Evolutionary conservation across 495 filamentous ascomycete species (phyloP).

Genomic region (Astrocystis sublimbata): DNA sequence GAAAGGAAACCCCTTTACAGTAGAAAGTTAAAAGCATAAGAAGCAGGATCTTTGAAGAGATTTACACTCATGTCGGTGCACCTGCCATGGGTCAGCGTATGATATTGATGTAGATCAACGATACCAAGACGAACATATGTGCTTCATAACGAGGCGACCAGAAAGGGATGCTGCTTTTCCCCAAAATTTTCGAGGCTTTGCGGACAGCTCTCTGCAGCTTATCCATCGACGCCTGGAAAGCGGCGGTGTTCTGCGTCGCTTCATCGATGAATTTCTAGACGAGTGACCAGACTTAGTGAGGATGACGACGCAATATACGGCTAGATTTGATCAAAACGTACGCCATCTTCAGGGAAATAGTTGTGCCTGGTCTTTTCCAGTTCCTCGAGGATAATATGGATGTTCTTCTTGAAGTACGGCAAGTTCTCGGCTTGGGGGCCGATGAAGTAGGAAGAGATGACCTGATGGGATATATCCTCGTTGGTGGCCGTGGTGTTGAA

Average conservation of each 20-base stretch:
- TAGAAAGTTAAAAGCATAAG: not conserved
- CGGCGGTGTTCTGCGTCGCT: constrained; percentile 26
- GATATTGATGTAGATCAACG: not conserved
- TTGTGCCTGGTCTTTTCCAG: constrained; percentile 31
- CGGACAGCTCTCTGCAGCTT: constrained; percentile 32
- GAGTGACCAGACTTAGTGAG: not conserved
- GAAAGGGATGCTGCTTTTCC: constrained; percentile 43
- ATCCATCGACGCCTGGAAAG: constrained; percentile 29
- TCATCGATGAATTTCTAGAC: constrained; percentile 38
- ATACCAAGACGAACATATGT: constrained; percentile 44
- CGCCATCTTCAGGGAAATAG: constrained; percentile 37
- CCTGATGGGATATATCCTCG: constrained; percentile 32
- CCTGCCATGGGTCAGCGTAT: constrained; percentile 27
- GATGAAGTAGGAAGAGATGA: constrained; percentile 45
- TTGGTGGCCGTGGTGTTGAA: constrained; percentile 1
- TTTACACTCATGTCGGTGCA: constrained; percentile 20
- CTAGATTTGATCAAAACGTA: not conserved
- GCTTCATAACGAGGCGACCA: constrained; percentile 49
- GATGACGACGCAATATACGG: not conserved
- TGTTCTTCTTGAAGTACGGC: constrained; percentile 38
- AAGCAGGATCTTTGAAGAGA: not conserved
- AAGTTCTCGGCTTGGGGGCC: constrained; percentile 46
- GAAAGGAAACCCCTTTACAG: not conserved
- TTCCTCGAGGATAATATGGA: constrained; percentile 38
- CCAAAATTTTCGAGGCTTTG: constrained; percentile 25